Percentiles rank a stretch among this genome's conserved stretches.
These are phyloP conservation scores for Pyrrhoderma noxium DNA, from an alignment of 1,284 basidiomycete species.

Conservation along the genomic window DNA sequence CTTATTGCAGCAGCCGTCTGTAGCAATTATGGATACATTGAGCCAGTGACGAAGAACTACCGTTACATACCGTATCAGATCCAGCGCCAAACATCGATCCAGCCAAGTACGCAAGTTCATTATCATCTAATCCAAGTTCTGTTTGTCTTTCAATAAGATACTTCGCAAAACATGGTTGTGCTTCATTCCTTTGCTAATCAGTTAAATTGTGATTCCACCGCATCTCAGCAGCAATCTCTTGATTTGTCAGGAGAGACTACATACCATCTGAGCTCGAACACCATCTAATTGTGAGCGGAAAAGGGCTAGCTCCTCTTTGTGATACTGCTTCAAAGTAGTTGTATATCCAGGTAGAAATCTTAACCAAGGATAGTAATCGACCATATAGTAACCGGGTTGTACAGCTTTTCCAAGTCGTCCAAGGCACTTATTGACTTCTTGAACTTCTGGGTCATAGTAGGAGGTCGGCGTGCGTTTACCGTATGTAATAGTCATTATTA, in stretches of 20 bases:
- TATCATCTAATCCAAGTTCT: constrained; percentile 23
- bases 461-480: constrained; percentile 45
- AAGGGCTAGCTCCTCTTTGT: constrained; percentile 48
- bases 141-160: constrained; percentile 25
- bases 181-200: constrained; percentile 10
- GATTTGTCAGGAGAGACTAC: constrained; percentile 13
- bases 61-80: constrained; percentile 21
- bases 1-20: constrained; percentile 51
- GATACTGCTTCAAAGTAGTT: constrained; percentile 41
- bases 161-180: constrained; percentile 24
- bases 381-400: constrained; percentile 48
- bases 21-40: neutral
- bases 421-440: constrained; percentile 41
- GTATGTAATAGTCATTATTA: constrained; percentile 61
- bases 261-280: constrained; percentile 40
- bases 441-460: constrained; percentile 50
- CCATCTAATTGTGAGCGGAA: constrained; percentile 43
- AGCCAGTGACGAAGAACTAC: constrained; percentile 11
- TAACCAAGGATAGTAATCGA: constrained; percentile 52
- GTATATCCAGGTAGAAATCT: constrained; percentile 52
- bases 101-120: constrained; percentile 25
- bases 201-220: neutral
- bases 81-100: constrained; percentile 30
- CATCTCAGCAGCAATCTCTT: neutral
- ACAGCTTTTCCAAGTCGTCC: constrained; percentile 42